phyloP scores from a whole-genome alignment of 495 filamentous ascomycete species.

The Melanomma pulvis-pyrius region DNA sequence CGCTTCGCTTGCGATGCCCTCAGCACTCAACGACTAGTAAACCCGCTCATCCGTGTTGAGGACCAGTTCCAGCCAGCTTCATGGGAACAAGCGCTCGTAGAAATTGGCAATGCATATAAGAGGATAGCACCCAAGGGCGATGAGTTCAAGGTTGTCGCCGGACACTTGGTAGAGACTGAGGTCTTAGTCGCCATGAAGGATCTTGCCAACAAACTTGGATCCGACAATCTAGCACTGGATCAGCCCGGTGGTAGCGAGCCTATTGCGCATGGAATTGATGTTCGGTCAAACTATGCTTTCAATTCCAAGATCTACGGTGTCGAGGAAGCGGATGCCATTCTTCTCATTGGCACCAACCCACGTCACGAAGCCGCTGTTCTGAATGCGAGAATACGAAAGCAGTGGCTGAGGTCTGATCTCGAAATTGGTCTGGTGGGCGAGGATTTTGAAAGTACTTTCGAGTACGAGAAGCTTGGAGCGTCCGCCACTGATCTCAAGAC shows the following conservation, averaged over 20 bases:
- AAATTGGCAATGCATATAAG: constrained; percentile 76
- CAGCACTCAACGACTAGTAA: constrained; percentile 90
- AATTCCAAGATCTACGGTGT: constrained; percentile 93
- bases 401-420: constrained; percentile 93
- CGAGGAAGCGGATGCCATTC: constrained; percentile 89
- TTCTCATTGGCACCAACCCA: constrained; percentile 92
- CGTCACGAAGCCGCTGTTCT: constrained; percentile 91
- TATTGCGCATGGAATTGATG: constrained; percentile 87
- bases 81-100: constrained; percentile 91
- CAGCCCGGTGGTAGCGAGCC: constrained; percentile 82
- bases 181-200: constrained; percentile 96
- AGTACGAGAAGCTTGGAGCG: constrained; percentile 83
- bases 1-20: constrained; percentile 97
- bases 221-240: constrained; percentile 93
- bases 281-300: constrained; percentile 93
- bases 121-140: constrained; percentile 77
- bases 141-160: constrained; percentile 94
- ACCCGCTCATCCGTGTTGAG: constrained; percentile 83
- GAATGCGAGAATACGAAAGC: constrained; percentile 95
- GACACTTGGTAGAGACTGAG: constrained; percentile 87
- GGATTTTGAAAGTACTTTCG: constrained; percentile 87
- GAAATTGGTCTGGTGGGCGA: constrained; percentile 92
- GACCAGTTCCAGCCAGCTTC: constrained; percentile 85
- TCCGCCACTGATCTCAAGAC: constrained; percentile 78
- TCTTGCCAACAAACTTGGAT: constrained; percentile 89